phyloP scores from a whole-genome alignment of 345 rosid genomes.

The Euphorbia lathyris region DNA sequence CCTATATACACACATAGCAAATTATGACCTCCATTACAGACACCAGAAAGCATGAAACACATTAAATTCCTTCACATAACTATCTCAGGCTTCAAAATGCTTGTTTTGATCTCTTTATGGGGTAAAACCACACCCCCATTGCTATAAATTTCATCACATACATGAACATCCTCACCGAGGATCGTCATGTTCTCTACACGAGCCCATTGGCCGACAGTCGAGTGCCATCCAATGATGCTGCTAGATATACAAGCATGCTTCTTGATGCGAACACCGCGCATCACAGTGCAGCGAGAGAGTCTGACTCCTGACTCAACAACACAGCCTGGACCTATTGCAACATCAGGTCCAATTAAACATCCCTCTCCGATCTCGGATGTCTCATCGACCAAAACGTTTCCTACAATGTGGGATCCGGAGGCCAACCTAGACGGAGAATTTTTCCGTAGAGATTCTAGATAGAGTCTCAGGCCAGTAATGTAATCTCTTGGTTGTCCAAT shows the following conservation, averaged over 20 bases:
- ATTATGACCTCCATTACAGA: constrained; percentile 2
- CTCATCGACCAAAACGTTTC: constrained; percentile 84
- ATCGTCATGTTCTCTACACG: constrained; percentile 98
- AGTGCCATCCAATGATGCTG: constrained; percentile 98
- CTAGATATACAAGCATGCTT: constrained; percentile 92
- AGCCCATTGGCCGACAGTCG: constrained; percentile 95
- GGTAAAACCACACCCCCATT: constrained; percentile 98
- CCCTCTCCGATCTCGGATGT: constrained; percentile 92
- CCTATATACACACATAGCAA: constrained; percentile 7
- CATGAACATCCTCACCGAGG: constrained; percentile 95
- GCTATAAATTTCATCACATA: constrained; percentile 89
- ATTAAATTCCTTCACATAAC: constrained; percentile 57
- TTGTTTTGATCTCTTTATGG: constrained; percentile 92
- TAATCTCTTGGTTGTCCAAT: constrained; percentile 97
- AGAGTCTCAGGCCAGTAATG: constrained; percentile 89
- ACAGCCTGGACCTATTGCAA: constrained; percentile 94
- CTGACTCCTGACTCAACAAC: constrained; percentile 92
- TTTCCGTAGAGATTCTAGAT: constrained; percentile 85
- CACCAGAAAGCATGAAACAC: neutral
- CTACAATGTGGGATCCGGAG: constrained; percentile 60
- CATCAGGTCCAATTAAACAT: constrained; percentile 94
- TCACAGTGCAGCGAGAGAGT: constrained; percentile 89
- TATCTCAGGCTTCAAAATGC: constrained; percentile 97
- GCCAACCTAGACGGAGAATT: constrained; percentile 61
- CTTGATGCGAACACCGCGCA: constrained; percentile 95